Evolutionary conservation across 805 yeast species (phyloP).

Genomic region (Spathaspora sp.): DNA sequence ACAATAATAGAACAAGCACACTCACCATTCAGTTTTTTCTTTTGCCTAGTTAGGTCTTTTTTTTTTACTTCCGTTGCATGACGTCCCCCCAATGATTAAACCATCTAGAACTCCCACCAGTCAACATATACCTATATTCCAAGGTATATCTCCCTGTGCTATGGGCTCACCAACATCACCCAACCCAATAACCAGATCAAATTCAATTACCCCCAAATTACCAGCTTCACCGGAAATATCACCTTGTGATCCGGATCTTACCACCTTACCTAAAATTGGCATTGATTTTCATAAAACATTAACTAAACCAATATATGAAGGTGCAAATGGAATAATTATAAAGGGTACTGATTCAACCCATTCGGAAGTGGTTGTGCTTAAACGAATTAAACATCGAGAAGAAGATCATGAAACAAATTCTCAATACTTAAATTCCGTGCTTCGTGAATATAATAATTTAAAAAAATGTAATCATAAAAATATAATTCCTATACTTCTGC

Average conservation of each 20-base stretch:
- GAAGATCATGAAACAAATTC: slow-evolving; percentile 5
- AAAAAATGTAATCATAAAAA: slow-evolving; percentile 24
- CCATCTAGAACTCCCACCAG: no score
- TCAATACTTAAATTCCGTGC: slow-evolving; percentile 19
- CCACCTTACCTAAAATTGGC: slow-evolving; percentile 12
- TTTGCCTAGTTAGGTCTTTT: no score
- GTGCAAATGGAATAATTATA: slow-evolving; percentile 37
- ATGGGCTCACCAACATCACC: no score
- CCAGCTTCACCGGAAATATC: not conserved
- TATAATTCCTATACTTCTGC: slow-evolving; percentile 24
- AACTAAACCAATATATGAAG: slow-evolving; percentile 35
- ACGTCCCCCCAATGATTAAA: no score
- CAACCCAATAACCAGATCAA: no score
- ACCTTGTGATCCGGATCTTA: not conserved
- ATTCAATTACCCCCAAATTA: not conserved
- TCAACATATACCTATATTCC: no score
- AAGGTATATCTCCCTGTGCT: no score
- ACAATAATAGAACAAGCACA: no score
- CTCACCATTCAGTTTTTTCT: no score
- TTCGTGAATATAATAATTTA: slow-evolving; percentile 28
- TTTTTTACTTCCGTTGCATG: no score
- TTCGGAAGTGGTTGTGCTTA: slow-evolving; percentile 23
- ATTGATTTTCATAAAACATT: slow-evolving; percentile 20
- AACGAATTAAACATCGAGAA: slow-evolving; percentile 22
- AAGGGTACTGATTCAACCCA: slow-evolving; percentile 25